phyloP scores from a whole-genome alignment of 768 basidiomycete species.

The Podaxis sp. region DNA sequence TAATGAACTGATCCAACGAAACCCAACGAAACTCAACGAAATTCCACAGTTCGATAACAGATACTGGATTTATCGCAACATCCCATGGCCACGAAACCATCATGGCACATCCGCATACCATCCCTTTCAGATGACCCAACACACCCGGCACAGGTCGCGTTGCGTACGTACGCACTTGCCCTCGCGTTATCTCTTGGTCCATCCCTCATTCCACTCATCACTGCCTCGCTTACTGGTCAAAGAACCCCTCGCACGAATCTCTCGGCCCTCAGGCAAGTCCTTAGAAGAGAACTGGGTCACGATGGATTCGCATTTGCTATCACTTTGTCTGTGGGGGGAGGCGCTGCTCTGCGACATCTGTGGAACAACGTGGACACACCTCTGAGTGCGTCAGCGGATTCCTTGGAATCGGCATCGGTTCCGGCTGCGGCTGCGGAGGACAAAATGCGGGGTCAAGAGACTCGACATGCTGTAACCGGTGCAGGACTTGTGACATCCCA shows the following conservation, averaged over 20 bases:
- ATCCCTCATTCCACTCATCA: constrained; percentile 53
- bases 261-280: constrained; percentile 34
- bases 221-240: constrained; percentile 19
- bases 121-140: constrained; percentile 35
- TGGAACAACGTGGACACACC: constrained; percentile 29
- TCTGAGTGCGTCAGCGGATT: neutral
- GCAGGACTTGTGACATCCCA: neutral
- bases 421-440: neutral
- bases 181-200: constrained; percentile 70
- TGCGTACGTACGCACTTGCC: constrained; percentile 68
- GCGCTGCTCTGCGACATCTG: constrained; percentile 48
- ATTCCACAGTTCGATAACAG: neutral
- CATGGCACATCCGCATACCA: constrained; percentile 24
- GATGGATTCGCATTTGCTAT: constrained; percentile 73
- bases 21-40: neutral
- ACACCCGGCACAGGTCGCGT: constrained; percentile 57
- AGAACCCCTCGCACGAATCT: constrained; percentile 22
- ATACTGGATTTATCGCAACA: neutral
- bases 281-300: constrained; percentile 56
- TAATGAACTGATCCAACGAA: neutral
- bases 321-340: constrained; percentile 64
- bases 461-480: neutral
- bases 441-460: neutral
- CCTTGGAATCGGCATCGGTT: neutral
- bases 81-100: constrained; percentile 2